These are phyloP conservation scores for Lepidium sativum DNA, from an alignment of 345 rosid species.

Conservation along the genomic window DNA sequence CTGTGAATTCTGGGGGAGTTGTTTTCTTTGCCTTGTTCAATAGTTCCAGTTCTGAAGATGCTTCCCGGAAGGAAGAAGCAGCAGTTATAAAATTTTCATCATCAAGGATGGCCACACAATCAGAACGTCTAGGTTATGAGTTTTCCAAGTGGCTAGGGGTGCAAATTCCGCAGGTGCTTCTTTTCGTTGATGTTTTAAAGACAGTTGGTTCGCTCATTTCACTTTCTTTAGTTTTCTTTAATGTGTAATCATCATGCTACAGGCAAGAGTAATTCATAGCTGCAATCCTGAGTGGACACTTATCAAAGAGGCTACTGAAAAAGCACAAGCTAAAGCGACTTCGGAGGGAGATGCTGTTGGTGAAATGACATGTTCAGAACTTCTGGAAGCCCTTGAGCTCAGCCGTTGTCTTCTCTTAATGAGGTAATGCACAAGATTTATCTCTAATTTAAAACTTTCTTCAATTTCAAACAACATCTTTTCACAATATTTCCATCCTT, in stretches of 20 bases:
- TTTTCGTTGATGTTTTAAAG: not conserved
- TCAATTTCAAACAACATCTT: not conserved
- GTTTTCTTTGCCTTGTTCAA: constrained; percentile 94
- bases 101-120: constrained; percentile 98
- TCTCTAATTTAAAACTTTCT: not conserved
- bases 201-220: not conserved
- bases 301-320: constrained; percentile 88
- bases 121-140: constrained; percentile 98
- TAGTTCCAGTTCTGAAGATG: constrained; percentile 38
- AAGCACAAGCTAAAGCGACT: constrained; percentile 66
- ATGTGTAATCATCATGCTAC: constrained; percentile 21
- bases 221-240: constrained; percentile 1
- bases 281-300: constrained; percentile 79
- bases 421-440: constrained; percentile 49
- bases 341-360: constrained; percentile 82
- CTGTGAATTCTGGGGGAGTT: constrained; percentile 97
- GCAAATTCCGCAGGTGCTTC: constrained; percentile 80
- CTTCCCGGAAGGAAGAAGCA: constrained; percentile 65
- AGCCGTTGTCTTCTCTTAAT: constrained; percentile 90
- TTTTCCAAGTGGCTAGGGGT: constrained; percentile 94
- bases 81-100: constrained; percentile 98
- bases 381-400: constrained; percentile 96
- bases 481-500: not conserved
- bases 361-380: constrained; percentile 89
- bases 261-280: constrained; percentile 96